Evolutionary conservation across 139 green algal species (phyloP), one percentile per base, ranked within the genome.

Genomic region (Monoraphidium neglectum): DNA sequence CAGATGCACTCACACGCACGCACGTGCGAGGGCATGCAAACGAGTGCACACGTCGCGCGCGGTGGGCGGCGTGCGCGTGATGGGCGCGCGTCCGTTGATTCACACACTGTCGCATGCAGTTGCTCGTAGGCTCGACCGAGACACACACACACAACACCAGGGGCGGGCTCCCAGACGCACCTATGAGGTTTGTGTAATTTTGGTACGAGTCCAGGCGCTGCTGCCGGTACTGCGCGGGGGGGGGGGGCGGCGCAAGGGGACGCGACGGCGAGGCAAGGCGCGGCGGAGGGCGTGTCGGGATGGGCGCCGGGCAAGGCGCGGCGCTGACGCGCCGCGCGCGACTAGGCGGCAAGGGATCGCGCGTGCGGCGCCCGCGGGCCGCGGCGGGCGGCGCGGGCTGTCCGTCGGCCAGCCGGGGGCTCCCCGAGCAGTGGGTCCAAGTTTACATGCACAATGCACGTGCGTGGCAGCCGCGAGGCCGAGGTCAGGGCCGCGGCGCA

Each of bases 161-260:
- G 18, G 21, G 18, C 57, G 37, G 21, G 24, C 74, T 72, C 6
- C 68, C 66, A 30, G 46, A 15, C 33, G 43, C 66, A 33, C 77
- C 73, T 37, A 93, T 78, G 8, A 88, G 76, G 80, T 98, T 98
- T 62, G 88, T 89, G 84, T 98, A 98, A 80, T 97, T 97, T 35
- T 83, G 77, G 85, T 96, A 97, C 76, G 91, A 70, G 43, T 78
- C 23, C 53, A 95, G 77, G 2, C 90, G 82, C 35, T 86, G 69
- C 23, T 85, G 82, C 33, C 75, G 85, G 24, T 73, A 75, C 21
- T 4, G n/a, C 12, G 49, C 51, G 26, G 57, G 74, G 2, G 43
- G 15, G 2, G 67, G 36, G 60, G 66, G 72, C 21, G 12, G 10
- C 33, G 33, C 24, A 8, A 23, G 57, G 16, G 18, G 15, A 30